Evolutionary conservation across 2,329 filamentous ascomycete species (phyloP), one percentile per base, ranked within the genome.

Genomic region (Alternaria sp.): DNA sequence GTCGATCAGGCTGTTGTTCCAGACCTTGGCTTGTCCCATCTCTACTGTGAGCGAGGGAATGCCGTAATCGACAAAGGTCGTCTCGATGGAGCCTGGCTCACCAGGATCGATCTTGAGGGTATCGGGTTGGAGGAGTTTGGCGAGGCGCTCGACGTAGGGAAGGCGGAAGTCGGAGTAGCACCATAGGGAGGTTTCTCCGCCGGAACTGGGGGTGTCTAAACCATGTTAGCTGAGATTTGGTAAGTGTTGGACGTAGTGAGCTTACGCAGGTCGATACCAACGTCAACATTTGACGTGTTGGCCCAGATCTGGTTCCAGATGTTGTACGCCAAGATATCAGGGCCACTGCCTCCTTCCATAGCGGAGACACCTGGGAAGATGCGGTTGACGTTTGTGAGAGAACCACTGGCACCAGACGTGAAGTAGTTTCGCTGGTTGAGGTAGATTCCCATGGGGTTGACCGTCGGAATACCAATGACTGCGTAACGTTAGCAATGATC

Each of bases 241-340:
- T 11, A 3, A 0, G 11, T 1, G 4, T 1, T 40, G 19, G 9
- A 30, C 4, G 6, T 12, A 3, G 21, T n/a, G 44, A 12, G 40
- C 70, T 57, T 68, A 72, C 72, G 70, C 5, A 77, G 70, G 55
- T 81, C 79, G n/a, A 81, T 76, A 2, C 74, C 80, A 7, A 81
- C 73, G 53, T 81, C 79, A 7, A 81, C 77, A 19, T 80, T 77
- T 11, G 75, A 78, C 2, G 71, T 75, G 50, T 80, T 80, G 25
- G 72, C 77, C 78, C 77, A 81, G 19, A 80, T 65, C 17, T 78
- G 66, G 61, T 79, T 79, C 78, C 79, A 81, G 61, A 81, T 79
- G 47, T 77, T 78, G 62, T 76, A 76, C 8, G 76, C 75, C 4
- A 76, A 68, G 5, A 76, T 63, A 17, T 75, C 53, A 13, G 74